phyloP scores from a whole-genome alignment of 2,329 filamentous ascomycete genomes.

The Acrodontium crateriforme region DNA sequence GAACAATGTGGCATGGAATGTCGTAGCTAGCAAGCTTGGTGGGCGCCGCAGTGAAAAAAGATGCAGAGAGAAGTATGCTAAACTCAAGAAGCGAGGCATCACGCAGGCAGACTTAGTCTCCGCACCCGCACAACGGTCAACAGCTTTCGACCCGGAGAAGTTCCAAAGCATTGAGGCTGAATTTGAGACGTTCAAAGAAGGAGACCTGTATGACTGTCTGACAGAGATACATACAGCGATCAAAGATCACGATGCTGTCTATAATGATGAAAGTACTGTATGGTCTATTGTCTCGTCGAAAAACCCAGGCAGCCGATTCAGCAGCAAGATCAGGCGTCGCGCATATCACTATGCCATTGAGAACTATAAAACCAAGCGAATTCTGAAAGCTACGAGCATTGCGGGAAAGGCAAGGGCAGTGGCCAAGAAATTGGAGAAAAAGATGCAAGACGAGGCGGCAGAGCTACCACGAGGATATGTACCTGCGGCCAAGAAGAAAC shows the following conservation, averaged over 20 bases:
- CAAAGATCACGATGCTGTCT: constrained; percentile 11
- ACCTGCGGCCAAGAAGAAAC: too few relatives aligned
- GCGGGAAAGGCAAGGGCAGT: too few relatives aligned
- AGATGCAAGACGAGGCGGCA: too few relatives aligned
- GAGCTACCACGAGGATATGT: too few relatives aligned
- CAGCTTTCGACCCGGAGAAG: constrained; percentile 2
- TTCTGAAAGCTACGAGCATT: too few relatives aligned
- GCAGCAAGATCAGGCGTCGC: too few relatives aligned
- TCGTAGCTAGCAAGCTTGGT: constrained; percentile 49
- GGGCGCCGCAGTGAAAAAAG: constrained; percentile 51
- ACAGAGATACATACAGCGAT: constrained; percentile 19
- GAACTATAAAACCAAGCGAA: too few relatives aligned
- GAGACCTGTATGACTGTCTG: constrained; percentile 29
- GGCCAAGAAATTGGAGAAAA: too few relatives aligned
- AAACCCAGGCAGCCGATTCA: constrained; percentile 15
- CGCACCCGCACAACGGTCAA: background rate
- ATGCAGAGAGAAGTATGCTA: constrained; percentile 54
- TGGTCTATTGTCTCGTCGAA: constrained; percentile 21
- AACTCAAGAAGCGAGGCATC: constrained; percentile 26
- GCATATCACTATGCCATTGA: too few relatives aligned
- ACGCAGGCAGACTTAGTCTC: constrained; percentile 2
- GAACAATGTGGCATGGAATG: constrained; percentile 49
- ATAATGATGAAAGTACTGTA: constrained; percentile 20
- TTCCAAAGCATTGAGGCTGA: constrained; percentile 7
- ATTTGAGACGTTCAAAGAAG: constrained; percentile 24